These are phyloP conservation scores for Furcasterigmium sp. DNA, from an alignment of 2,329 filamentous ascomycete genomes.

Conservation along the genomic window DNA sequence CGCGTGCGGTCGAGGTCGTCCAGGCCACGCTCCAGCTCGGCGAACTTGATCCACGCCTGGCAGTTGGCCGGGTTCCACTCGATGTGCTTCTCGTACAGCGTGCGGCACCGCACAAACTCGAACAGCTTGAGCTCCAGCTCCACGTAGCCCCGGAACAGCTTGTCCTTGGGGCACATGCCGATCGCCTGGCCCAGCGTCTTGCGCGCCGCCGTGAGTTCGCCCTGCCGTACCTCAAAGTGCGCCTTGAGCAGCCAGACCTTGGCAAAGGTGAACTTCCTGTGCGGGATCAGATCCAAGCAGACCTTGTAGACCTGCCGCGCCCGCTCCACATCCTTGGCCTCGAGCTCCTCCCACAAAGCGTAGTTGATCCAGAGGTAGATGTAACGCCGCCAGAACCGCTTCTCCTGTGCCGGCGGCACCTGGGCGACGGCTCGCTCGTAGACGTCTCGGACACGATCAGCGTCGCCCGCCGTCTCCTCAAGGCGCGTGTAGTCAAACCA, in stretches of 20 bases:
- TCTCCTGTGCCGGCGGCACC: conserved; percentile 90
- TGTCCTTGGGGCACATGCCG: conserved; percentile 94
- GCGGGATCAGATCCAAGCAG: conserved; percentile 81
- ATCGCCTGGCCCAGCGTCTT: conserved; percentile 88
- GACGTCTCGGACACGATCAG: conserved; percentile 80
- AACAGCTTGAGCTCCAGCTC: conserved; percentile 90
- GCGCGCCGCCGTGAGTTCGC: conserved; percentile 71
- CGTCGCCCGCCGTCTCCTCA: conserved; percentile 79
- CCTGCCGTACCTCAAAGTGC: conserved; percentile 87
- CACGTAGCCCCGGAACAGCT: conserved; percentile 89
- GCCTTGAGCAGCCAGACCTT: conserved; percentile 95
- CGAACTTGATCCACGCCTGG: conserved; percentile 94
- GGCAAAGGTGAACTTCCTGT: conserved; percentile 95
- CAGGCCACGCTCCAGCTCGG: conserved; percentile 84
- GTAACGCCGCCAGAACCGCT: conserved; percentile 94
- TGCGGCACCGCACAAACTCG: conserved; percentile 88
- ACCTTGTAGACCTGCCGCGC: conserved; percentile 88
- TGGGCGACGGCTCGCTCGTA: conserved; percentile 96
- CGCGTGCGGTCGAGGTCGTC: conserved; percentile 85
- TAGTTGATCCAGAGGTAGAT: conserved; percentile 99
- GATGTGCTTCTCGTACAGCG: conserved; percentile 88
- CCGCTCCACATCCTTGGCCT: conserved; percentile 70
- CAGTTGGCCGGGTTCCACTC: conserved; percentile 88
- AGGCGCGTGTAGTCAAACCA: conserved; percentile 95
- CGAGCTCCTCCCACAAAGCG: conserved; percentile 88